A percentile compares a stretch with the other conserved stretches of the same genome.
Evolutionary conservation across 2,329 filamentous ascomycete species (phyloP).

Genomic region (Epichloe gansuensis): DNA sequence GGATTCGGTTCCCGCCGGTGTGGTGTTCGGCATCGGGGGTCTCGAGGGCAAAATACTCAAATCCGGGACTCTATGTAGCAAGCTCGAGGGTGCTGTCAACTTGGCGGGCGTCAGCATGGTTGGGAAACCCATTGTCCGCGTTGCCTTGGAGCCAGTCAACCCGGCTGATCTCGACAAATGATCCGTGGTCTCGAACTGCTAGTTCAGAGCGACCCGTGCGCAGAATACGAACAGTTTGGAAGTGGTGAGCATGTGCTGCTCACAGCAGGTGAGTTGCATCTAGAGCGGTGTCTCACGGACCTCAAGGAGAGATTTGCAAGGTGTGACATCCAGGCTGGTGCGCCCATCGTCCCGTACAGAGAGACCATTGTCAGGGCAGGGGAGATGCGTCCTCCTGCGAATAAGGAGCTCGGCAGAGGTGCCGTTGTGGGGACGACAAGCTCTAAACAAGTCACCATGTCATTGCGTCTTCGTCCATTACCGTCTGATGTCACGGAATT

Average conservation of each 20-base stretch:
- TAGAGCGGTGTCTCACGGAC: constrained; percentile 89
- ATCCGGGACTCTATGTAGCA: constrained; percentile 84
- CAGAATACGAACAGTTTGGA: constrained; percentile 84
- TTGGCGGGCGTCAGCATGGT: constrained; percentile 71
- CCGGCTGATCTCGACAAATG: constrained; percentile 92
- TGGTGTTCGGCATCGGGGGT: constrained; percentile 89
- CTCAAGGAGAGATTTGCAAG: constrained; percentile 82
- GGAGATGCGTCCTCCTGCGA: constrained; percentile 83
- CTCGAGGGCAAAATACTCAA: constrained; percentile 92
- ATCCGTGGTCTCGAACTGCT: constrained; percentile 75
- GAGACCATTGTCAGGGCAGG: constrained; percentile 80
- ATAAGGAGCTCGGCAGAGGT: constrained; percentile 77
- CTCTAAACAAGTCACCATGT: constrained; percentile 75
- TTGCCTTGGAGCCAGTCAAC: constrained; percentile 87
- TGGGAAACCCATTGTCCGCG: constrained; percentile 84
- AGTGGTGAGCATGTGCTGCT: constrained; percentile 92
- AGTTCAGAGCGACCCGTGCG: constrained; percentile 90
- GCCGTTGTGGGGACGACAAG: constrained; percentile 63
- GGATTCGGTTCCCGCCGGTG: constrained; percentile 76
- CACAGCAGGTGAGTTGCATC: constrained; percentile 86
- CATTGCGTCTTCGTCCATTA: constrained; percentile 66
- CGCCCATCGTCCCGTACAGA: constrained; percentile 88
- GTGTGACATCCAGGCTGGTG: constrained; percentile 89
- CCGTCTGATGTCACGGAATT: constrained; percentile 74
- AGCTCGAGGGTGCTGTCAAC: constrained; percentile 76